phyloP scores from a whole-genome alignment of 192 early-diverging fungal genomes.

The Coemansia reversa region DNA sequence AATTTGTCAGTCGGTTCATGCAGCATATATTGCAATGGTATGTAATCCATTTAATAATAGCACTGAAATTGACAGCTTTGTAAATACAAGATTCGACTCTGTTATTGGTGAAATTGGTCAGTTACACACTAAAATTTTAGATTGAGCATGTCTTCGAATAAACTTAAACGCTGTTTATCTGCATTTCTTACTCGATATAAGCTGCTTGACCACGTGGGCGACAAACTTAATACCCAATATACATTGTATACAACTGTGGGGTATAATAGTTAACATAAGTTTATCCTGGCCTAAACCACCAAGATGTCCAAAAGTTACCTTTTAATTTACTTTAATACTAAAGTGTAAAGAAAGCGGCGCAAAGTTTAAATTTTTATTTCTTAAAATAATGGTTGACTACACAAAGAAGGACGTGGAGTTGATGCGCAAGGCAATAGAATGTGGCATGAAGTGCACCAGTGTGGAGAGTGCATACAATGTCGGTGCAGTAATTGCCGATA shows the following conservation, averaged over 20 bases:
- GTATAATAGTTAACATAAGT: background rate
- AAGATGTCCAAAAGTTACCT: background rate
- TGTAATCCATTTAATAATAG: conserved; percentile 87
- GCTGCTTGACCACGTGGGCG: background rate
- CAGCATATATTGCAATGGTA: conserved; percentile 73
- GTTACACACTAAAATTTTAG: background rate
- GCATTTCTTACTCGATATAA: background rate
- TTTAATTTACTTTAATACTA: background rate
- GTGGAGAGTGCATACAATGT: conserved; percentile 87
- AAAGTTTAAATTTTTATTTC: background rate
- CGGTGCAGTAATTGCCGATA: conserved; percentile 71
- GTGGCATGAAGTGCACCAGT: conserved; percentile 69
- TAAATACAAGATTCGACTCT: conserved; percentile 5
- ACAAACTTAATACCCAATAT: background rate
- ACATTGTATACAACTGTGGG: background rate
- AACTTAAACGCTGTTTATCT: background rate
- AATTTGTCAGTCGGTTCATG: conserved; percentile 81
- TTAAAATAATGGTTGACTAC: conserved; percentile 13
- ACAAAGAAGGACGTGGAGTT: conserved; percentile 53
- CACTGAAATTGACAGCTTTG: conserved; percentile 38
- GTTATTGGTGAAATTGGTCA: conserved; percentile 11
- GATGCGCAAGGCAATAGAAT: conserved; percentile 77
- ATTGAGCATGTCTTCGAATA: background rate
- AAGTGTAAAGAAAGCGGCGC: conserved; percentile 1
- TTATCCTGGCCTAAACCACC: background rate